Evolutionary conservation across 768 basidiomycete genomes (phyloP).

Genomic region (Suillus tomentosus): DNA sequence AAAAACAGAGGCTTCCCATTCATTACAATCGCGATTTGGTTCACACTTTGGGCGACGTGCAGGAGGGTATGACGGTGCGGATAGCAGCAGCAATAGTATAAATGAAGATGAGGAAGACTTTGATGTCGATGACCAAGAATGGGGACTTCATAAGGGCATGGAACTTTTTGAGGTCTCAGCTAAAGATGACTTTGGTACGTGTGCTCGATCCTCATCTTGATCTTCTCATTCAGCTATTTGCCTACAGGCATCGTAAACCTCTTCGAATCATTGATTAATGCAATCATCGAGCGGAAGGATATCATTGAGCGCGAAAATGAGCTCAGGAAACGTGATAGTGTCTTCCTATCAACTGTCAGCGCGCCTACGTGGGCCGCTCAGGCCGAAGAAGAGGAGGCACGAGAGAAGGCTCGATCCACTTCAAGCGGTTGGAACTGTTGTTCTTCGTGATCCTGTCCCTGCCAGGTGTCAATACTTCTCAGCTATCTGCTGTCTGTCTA

Average conservation of each 20-base stretch:
- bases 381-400: constrained; percentile 78
- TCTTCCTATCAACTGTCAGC: constrained; percentile 64
- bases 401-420: constrained; percentile 47
- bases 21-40: constrained; percentile 53
- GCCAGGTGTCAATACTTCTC: constrained; percentile 14
- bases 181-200: constrained; percentile 81
- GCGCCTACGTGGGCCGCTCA: constrained; percentile 79
- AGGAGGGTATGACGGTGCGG: constrained; percentile 58
- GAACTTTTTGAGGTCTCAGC: constrained; percentile 91
- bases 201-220: constrained; percentile 3
- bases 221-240: constrained; percentile 17
- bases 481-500: constrained; percentile 12
- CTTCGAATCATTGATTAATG: constrained; percentile 76
- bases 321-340: constrained; percentile 79
- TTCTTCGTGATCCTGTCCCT: constrained; percentile 39
- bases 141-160: constrained; percentile 83
- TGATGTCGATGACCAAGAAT: constrained; percentile 55
- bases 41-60: constrained; percentile 54
- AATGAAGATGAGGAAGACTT: constrained; percentile 60
- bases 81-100: constrained; percentile 66
- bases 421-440: constrained; percentile 72
- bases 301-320: constrained; percentile 81
- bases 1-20: constrained; percentile 45
- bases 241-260: constrained; percentile 72
- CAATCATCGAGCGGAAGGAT: constrained; percentile 79